Percentiles rank a stretch among this genome's conserved stretches.
Conservation (phyloP, 345 rosid species). For the Syzygium jambos region DNA sequence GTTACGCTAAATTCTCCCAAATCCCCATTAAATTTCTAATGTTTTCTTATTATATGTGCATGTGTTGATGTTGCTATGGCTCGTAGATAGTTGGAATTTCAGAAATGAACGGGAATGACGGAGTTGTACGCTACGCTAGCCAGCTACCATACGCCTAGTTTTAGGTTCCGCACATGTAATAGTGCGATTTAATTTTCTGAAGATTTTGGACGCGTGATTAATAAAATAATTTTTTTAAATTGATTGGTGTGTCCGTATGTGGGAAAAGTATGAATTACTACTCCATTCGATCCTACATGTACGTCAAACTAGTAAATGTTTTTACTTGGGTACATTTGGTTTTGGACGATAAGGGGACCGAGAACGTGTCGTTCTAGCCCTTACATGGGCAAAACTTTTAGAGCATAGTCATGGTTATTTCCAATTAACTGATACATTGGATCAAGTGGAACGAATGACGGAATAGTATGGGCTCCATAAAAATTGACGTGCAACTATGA, state of each 20-base stretch:
- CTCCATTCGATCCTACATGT: background rate
- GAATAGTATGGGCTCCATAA: no score
- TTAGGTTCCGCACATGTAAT: background rate
- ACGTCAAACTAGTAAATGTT: background rate
- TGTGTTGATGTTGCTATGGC: background rate
- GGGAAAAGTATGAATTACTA: background rate
- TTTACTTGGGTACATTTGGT: background rate
- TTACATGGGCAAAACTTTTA: background rate
- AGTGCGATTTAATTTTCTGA: background rate
- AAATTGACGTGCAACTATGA: no score
- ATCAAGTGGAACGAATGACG: background rate
- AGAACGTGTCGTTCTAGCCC: background rate
- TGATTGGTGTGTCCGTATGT: background rate
- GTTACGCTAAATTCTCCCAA: constrained; percentile 97
- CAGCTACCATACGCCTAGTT: background rate
- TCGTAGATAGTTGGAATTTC: background rate
- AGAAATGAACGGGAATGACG: background rate
- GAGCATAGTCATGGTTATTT: background rate
- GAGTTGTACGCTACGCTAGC: background rate
- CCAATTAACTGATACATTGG: background rate
- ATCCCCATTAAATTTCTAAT: constrained; percentile 33
- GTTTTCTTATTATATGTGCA: background rate
- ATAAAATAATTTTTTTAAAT: background rate
- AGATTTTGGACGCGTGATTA: background rate
- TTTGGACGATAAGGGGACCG: background rate